Percentiles rank a stretch among this genome's conserved stretches.
These are phyloP conservation scores for Magnolia officinalis DNA, from an alignment of 164 flowering plant species.

Conservation along the genomic window DNA sequence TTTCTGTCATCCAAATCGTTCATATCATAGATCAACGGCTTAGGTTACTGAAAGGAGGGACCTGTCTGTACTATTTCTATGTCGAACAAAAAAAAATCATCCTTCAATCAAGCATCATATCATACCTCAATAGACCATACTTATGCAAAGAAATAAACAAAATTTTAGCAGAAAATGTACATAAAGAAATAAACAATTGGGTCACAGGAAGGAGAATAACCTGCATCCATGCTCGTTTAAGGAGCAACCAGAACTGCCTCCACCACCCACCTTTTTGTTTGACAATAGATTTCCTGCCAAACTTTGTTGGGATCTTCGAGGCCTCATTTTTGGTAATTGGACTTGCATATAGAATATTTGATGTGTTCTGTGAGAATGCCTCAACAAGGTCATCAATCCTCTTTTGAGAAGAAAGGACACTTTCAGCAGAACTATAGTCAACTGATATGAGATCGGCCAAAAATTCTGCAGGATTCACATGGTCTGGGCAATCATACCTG, in stretches of 20 bases:
- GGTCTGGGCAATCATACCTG: constrained; percentile 84
- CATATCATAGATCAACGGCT: no score
- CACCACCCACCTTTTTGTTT: constrained; percentile 75
- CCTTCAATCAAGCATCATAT: not conserved
- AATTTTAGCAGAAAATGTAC: no score
- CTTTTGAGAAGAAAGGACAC: constrained; percentile 71
- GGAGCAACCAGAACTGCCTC: constrained; percentile 84
- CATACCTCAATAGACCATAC: not conserved
- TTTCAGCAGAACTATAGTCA: constrained; percentile 84
- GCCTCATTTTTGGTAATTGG: constrained; percentile 36
- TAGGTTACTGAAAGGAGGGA: no score
- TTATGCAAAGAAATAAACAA: no score
- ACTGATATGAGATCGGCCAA: constrained; percentile 95
- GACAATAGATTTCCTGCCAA: constrained; percentile 26
- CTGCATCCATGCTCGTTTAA: constrained; percentile 99
- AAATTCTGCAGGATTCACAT: constrained; percentile 97
- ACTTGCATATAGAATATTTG: constrained; percentile 55
- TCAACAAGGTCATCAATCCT: constrained; percentile 84
- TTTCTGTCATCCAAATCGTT: no score
- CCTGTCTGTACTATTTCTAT: no score
- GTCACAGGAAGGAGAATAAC: constrained; percentile 27
- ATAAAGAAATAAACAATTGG: not conserved
- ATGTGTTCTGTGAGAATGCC: constrained; percentile 50
- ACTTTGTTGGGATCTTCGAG: constrained; percentile 16
- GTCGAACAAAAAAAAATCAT: no score